Evolutionary conservation across 2,329 filamentous ascomycete species (phyloP), one percentile per base, ranked within the genome.

Genomic region (Grosmannia serpens): DNA sequence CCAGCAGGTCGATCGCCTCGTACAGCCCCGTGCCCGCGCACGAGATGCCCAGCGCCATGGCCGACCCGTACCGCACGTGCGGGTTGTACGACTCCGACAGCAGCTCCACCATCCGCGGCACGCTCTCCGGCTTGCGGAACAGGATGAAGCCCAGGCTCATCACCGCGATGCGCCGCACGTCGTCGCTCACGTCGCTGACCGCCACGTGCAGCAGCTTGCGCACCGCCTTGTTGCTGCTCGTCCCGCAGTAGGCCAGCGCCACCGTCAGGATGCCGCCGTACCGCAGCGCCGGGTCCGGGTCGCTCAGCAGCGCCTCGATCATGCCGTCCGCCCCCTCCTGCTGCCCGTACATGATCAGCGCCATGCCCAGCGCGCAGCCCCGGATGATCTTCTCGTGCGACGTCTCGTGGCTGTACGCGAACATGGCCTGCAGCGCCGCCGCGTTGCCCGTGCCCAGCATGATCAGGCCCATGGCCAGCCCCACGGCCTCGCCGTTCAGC

Each of bases 221-320:
- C 55, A 99, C 94, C 27, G 95, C 94, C 79, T 97, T 97, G 80
- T 99, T 99, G 81, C 91, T 96, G 64, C 92, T 89, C 47, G 89
- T 96, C 59, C 94, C 94, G 69, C 92, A 96, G 76, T 99, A 99
- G 22, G 94, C 94, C 70, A 99, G 79, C 56, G 94, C 94, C 59
- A 99, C 89, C n/a, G 94, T 96, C 84, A 99, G 90, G 71, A 99
- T 96, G 77, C 94, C 94, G 70, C 94, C 94, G 66, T 99, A 99
- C 64, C 94, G 85, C 61, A 99, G 79, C 9, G 90, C 92, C 65
- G 94, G 90, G 69, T 99, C 92, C 1, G 94, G 89, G 66, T 99
- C 94, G 63, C 90, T 91, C 41, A 99, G 81, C 2, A 99, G 84
- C 53, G 89, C 91, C 68, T 95, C 92, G 64, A 99, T 95, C 66